Evolutionary conservation across 495 filamentous ascomycete genomes (phyloP), one percentile per base, ranked within the genome.

Genomic region (Tuber calosporum): DNA sequence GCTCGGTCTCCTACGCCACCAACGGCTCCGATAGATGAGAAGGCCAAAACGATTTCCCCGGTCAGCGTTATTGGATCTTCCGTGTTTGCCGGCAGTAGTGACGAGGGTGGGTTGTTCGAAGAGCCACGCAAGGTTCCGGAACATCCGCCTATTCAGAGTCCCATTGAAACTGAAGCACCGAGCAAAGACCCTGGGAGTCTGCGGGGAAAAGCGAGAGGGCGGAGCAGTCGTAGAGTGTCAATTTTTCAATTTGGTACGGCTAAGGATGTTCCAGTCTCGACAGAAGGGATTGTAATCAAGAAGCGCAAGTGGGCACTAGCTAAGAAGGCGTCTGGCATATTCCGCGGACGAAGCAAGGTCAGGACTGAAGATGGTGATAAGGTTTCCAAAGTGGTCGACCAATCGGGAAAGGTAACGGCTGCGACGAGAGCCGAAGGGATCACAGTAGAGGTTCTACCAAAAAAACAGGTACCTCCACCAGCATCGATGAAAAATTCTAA

Each of bases 391-490:
- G 58, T 68, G 68, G 58, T 26, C 58, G 41, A 71, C 30, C 42
- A 7, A 30, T 71, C 37, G 42, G 74, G 66, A 58, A 26, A 37
- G 30, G 53, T n/a, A 43, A 3, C 30, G n/a, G 72, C 42, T 36
- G 62, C 40, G 40, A 19, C 41, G 40, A 20, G 17, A 30, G 58
- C 30, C 9, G 30, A 20, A 19, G 69, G 75, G 40, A 22, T 68
- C 36, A 38, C 40, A 43, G 70, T 66, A 70, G 42, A 73, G 37
- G 45, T 43, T 37, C 15, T 66, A 36, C 38, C 39, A 19, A 77
- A 73, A n/a, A 78, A 77, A 77, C 72, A 73, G 70, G 76, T 73
- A 78, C 53, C 67, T 73, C 42, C 69, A 71, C 75, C 76, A 70
- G 40, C 75, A 73, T 70, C 66, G 34, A 45, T 75, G 43, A 69